phyloP scores from a whole-genome alignment of 176 grass and related monocot genomes.

The Avena sativa region DNA sequence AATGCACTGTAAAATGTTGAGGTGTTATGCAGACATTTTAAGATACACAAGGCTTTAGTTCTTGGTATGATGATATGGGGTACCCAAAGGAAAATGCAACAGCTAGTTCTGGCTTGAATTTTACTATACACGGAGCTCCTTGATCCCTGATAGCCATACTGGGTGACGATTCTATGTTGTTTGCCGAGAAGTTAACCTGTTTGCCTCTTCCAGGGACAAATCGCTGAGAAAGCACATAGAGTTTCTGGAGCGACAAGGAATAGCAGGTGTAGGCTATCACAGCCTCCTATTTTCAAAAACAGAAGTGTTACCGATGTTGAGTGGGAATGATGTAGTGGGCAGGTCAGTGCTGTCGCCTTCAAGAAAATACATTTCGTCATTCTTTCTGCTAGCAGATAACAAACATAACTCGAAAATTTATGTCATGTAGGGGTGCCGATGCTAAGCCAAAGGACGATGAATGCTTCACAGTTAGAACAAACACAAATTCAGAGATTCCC shows the following conservation, averaged over 20 bases:
- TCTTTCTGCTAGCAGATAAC: neutral
- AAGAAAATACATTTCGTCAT: neutral
- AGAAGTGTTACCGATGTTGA: constrained; percentile 28
- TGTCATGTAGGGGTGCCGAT: constrained; percentile 7
- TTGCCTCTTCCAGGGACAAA: constrained; percentile 4
- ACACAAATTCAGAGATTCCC: neutral
- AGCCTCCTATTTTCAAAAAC: constrained; percentile 82
- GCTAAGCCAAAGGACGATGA: neutral
- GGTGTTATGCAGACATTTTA: neutral
- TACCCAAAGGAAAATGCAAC: neutral
- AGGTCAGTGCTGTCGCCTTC: constrained; percentile 44
- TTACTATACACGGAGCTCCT: too few species aligned
- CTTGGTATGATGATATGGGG: neutral
- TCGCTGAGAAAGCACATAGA: constrained; percentile 53
- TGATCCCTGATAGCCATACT: neutral
- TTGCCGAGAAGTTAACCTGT: neutral
- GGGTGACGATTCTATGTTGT: neutral
- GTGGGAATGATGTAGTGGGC: constrained; percentile 47
- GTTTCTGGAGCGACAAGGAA: constrained; percentile 74
- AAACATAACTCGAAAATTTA: neutral
- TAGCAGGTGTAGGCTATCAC: constrained; percentile 87
- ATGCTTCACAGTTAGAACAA: neutral
- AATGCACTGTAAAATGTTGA: neutral
- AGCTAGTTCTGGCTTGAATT: neutral
- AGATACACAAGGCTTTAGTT: neutral